phyloP scores from a whole-genome alignment of 306 rosid genomes.

The Trifolium pratense region DNA sequence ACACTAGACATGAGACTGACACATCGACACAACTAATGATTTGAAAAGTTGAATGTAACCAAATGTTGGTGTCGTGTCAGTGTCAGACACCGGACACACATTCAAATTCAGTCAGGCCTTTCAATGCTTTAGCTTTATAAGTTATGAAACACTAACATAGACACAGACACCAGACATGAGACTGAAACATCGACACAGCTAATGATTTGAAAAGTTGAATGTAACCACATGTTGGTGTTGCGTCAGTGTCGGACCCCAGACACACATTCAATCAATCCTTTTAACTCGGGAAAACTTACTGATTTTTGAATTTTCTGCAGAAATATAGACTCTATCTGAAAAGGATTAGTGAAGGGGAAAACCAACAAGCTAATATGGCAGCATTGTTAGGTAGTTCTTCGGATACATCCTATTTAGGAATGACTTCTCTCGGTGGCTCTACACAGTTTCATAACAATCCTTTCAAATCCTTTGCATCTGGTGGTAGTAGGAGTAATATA shows the following conservation, averaged over 20 bases:
- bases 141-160: not conserved
- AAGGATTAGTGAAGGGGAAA: conserved; percentile 68
- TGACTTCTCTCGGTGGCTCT: conserved; percentile 55
- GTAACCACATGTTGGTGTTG: not conserved
- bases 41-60: not conserved
- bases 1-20: not conserved
- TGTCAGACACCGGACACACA: no score
- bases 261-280: not conserved
- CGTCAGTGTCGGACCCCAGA: no score
- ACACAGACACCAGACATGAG: not conserved
- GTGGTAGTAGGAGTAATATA: conserved; percentile 58
- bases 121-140: not conserved
- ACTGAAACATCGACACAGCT: not conserved
- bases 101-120: not conserved
- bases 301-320: conserved; percentile 53
- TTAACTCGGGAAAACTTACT: conserved; percentile 20
- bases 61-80: no score
- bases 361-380: conserved; percentile 85
- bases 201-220: no score
- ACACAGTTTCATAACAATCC: conserved; percentile 55
- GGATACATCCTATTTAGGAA: conserved; percentile 55
- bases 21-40: not conserved
- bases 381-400: conserved; percentile 61
- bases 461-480: conserved; percentile 58
- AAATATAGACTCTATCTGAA: conserved; percentile 88